Base-by-base conservation (phyloP, 2,329 filamentous ascomycete genomes). In the Pseudonectria buxi region DNA sequence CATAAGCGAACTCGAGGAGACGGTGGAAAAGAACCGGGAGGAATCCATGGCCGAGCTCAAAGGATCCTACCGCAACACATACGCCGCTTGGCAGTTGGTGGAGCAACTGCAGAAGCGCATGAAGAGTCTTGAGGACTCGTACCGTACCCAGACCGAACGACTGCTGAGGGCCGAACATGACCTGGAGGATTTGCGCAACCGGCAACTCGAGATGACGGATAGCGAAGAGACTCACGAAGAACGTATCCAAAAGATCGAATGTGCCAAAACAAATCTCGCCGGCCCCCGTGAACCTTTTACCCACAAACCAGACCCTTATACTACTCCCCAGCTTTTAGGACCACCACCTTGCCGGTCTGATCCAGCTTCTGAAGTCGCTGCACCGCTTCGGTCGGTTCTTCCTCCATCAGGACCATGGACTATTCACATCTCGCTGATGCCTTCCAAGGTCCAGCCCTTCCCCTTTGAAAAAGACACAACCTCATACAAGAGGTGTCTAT, bases 381-480 rank as follows among this genome's bases (percentile, higher is more conserved):
- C 25, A 4, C 32, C 30, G 30, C 28, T 40, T 29, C 31, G 38
- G 22, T 22, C 24, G 26, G 28, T n/a, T n/a, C n/a, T n/a, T n/a
- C n/a, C 33, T 29, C 36, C 44, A 28, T 53, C 59, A 13, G 61
- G 58, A 35, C 57, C 64, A 5, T 79, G 75, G 75, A 78, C 74
- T 2, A 71, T 78, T 18, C 74, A 78, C 46, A 63, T 79, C 25
- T 78, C 75, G 3, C 64, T 79, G 10, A 62, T 79, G 26, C 75
- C 75, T 4, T 69, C 67, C 30, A 63, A 62, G 10, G 65, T 65
- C 24, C 68, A 72, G 37, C 69, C 73, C 4, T 76, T 78, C 44
- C 75, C 75, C 0, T 79, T 78, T 50, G 75, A 78, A 54, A 74
- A 75, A 49, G 73, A 78, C 45, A 78, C 74, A 11, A 71, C 65